phyloP scores from a whole-genome alignment of 2,329 filamentous ascomycete genomes.

The Colletotrichum falcatum region DNA sequence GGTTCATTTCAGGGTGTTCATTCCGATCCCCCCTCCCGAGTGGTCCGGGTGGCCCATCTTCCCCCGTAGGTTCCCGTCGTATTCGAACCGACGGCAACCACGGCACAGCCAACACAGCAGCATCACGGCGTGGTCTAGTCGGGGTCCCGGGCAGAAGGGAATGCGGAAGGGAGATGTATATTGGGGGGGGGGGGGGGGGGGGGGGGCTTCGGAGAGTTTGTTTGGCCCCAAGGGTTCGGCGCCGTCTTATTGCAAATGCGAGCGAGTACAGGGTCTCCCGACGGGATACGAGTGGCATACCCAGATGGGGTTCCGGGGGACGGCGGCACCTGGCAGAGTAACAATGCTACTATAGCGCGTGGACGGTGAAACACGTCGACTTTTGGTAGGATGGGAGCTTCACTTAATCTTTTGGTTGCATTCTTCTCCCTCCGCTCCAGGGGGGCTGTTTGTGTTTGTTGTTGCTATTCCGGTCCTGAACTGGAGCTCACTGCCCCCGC shows the following conservation, averaged over 20 bases:
- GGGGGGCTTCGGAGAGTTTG: not conserved
- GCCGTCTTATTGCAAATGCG: constrained; percentile 28
- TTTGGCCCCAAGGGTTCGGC: constrained; percentile 21
- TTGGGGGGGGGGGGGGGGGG: too few relatives aligned
- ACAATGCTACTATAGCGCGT: not conserved
- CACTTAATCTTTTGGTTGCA: not conserved
- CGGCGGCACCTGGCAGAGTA: not conserved
- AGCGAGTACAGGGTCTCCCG: too few relatives aligned
- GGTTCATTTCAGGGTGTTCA: constrained; percentile 3
- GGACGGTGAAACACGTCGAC: not conserved
- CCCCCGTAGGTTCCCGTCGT: not conserved
- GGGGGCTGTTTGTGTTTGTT: not conserved
- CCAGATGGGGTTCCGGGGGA: not conserved
- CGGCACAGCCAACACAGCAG: not conserved
- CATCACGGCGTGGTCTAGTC: not conserved
- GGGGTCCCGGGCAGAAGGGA: constrained; percentile 18
- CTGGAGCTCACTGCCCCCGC: not conserved
- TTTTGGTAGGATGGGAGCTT: not conserved
- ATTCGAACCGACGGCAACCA: constrained; percentile 29
- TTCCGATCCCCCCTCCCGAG: constrained; percentile 11
- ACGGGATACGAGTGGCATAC: not conserved
- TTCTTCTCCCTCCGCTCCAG: not conserved
- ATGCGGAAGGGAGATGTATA: too few relatives aligned
- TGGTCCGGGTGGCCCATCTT: constrained; percentile 28
- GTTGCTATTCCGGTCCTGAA: constrained; percentile 1